These are phyloP conservation scores for Pleodorina starrii DNA, from an alignment of 139 green algal genomes.

Conservation along the genomic window DNA sequence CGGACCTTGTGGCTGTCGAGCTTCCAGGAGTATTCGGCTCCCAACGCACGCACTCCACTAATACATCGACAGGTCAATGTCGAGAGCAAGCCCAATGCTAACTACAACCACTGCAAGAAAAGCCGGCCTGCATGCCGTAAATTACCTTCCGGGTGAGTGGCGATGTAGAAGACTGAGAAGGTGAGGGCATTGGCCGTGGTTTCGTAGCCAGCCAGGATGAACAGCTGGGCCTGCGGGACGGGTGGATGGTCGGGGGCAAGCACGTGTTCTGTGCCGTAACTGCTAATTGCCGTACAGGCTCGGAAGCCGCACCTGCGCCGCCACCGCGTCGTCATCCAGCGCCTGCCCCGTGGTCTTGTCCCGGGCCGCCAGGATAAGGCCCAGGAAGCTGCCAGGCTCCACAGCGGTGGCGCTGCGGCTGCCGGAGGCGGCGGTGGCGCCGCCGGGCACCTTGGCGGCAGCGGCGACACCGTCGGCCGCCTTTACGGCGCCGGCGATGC, in stretches of 20 bases:
- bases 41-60: too few relatives aligned
- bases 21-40: too few relatives aligned
- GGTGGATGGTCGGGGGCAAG: too few relatives aligned
- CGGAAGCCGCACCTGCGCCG: constrained; percentile 28
- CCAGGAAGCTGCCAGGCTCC: constrained; percentile 64
- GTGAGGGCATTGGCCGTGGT: constrained; percentile 66
- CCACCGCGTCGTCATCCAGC: constrained; percentile 46
- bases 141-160: constrained; percentile 46
- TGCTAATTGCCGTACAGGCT: too few relatives aligned
- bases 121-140: not conserved
- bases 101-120: too few relatives aligned
- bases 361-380: constrained; percentile 57
- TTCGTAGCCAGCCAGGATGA: constrained; percentile 67
- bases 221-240: constrained; percentile 51
- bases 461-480: not conserved
- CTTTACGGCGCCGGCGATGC: constrained; percentile 19
- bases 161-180: constrained; percentile 54
- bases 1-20: too few relatives aligned
- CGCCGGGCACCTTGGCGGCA: not conserved
- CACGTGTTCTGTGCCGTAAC: too few relatives aligned
- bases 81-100: too few relatives aligned
- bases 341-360: constrained; percentile 48
- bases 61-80: not conserved
- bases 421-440: too few relatives aligned
- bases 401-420: not conserved